Conservation (phyloP, 352 stramenopile species). For the Thraustochytrium striatum region DNA sequence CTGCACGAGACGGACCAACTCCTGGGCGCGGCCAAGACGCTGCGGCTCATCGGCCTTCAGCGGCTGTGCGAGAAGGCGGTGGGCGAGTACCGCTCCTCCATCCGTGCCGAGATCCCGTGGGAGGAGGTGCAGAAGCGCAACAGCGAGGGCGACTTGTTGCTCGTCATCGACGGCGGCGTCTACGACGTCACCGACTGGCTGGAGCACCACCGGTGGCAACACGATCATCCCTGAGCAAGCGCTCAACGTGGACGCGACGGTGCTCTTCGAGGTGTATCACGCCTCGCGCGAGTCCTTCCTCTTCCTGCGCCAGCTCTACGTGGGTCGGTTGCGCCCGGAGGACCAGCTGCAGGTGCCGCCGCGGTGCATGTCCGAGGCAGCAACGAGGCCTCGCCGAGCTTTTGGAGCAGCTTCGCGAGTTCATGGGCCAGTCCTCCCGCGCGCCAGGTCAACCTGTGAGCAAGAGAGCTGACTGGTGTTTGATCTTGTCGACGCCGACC, state of each 20-base stretch:
- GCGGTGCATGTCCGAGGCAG: not conserved
- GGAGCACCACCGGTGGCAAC: slow-evolving; percentile 73
- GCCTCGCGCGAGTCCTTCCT: slow-evolving; percentile 80
- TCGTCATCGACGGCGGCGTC: slow-evolving; percentile 81
- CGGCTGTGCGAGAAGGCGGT: slow-evolving; percentile 57
- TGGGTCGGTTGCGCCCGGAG: slow-evolving; percentile 69
- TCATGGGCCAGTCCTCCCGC: slow-evolving; percentile 35
- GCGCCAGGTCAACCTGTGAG: too few relatives aligned
- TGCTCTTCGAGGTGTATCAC: slow-evolving; percentile 86
- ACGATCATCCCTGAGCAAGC: slow-evolving; percentile 74
- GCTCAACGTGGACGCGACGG: slow-evolving; percentile 75
- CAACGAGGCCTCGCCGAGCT: slow-evolving; percentile 2
- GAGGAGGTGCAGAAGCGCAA: slow-evolving; percentile 73
- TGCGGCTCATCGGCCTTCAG: slow-evolving; percentile 56
- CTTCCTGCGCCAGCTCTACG: slow-evolving; percentile 84
- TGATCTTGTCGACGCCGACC: too few relatives aligned
- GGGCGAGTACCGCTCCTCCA: slow-evolving; percentile 68
- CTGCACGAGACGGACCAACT: slow-evolving; percentile 69
- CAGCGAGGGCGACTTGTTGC: slow-evolving; percentile 66
- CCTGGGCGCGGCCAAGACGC: slow-evolving; percentile 63
- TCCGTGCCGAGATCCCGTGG: slow-evolving; percentile 68
- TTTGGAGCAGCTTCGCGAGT: slow-evolving; percentile 20
- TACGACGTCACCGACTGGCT: slow-evolving; percentile 79
- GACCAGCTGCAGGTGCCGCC: slow-evolving; percentile 62
- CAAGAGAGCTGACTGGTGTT: too few relatives aligned